phyloP scores from a whole-genome alignment of 768 basidiomycete species.

The Tremella mesenterica region DNA sequence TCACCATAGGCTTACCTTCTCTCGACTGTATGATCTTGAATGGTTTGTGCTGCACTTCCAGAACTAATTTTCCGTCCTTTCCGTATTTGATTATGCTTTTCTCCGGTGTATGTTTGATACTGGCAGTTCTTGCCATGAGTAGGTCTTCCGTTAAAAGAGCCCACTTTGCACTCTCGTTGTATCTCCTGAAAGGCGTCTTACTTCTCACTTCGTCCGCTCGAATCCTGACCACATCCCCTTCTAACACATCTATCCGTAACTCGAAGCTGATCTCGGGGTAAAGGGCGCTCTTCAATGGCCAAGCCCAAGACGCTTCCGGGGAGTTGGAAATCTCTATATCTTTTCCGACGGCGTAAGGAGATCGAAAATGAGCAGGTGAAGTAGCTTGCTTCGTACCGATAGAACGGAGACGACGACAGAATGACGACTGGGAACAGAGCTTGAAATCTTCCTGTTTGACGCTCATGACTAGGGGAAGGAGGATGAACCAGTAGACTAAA shows the following conservation, averaged over 20 bases:
- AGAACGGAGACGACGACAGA: constrained; percentile 83
- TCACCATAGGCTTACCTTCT: constrained; percentile 70
- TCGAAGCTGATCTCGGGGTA: constrained; percentile 77
- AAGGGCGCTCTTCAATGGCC: constrained; percentile 65
- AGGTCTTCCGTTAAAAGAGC: constrained; percentile 68
- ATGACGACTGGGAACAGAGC: constrained; percentile 85
- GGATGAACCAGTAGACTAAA: background rate
- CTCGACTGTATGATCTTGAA: constrained; percentile 64
- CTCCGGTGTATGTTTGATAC: constrained; percentile 42
- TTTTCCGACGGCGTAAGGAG: constrained; percentile 71
- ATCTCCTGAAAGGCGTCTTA: constrained; percentile 60
- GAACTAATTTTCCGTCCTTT: constrained; percentile 55
- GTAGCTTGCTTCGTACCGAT: constrained; percentile 65
- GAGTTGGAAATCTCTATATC: background rate
- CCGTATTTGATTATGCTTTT: constrained; percentile 54
- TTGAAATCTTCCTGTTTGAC: constrained; percentile 75
- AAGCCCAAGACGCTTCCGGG: constrained; percentile 52
- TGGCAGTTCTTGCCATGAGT: constrained; percentile 40
- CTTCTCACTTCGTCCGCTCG: constrained; percentile 78
- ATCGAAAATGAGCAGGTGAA: constrained; percentile 55
- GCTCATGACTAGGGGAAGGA: constrained; percentile 1
- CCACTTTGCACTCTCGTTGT: constrained; percentile 88
- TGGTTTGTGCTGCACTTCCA: constrained; percentile 60
- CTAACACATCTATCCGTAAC: constrained; percentile 72
- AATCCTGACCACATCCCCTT: constrained; percentile 71